A percentile compares a stretch with the other conserved stretches of the same genome.
Conservation (phyloP, 129 eudicot genomes). For the Artemisia argyi region DNA sequence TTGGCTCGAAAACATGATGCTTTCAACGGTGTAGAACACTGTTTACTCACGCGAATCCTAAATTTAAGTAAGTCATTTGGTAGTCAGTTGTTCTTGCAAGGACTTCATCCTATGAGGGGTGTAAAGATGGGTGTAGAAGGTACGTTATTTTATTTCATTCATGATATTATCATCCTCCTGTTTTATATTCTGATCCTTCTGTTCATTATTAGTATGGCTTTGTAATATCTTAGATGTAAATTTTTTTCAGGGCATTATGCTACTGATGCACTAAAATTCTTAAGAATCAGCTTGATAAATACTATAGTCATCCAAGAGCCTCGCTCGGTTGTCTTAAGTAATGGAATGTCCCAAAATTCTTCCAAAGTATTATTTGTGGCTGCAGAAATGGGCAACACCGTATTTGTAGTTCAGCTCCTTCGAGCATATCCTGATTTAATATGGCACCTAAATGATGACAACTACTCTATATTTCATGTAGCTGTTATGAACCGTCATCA, state of each 20-base stretch:
- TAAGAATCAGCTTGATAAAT: not conserved
- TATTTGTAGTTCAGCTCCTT: not conserved
- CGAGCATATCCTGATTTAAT: constrained; percentile 2
- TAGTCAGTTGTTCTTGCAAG: too few species aligned
- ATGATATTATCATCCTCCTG: too few species aligned
- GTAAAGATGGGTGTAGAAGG: too few species aligned
- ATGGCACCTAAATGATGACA: not conserved
- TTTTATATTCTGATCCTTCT: not conserved
- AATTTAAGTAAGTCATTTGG: not conserved
- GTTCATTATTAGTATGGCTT: too few species aligned
- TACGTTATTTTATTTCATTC: too few species aligned
- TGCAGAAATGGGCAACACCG: constrained; percentile 1
- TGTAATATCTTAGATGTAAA: not conserved
- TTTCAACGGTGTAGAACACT: not conserved
- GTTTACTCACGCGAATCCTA: not conserved
- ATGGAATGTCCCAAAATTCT: not conserved
- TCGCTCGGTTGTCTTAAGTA: not conserved
- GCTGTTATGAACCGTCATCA: constrained; percentile 1
- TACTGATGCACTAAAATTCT: not conserved
- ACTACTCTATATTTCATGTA: not conserved
- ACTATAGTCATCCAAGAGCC: not conserved
- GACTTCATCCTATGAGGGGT: too few species aligned
- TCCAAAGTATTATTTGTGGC: not conserved
- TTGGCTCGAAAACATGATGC: not conserved
- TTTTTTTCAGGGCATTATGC: not conserved